Percentiles rank a stretch among this genome's conserved stretches.
Evolutionary conservation across 495 filamentous ascomycete genomes (phyloP).

Genomic region (Aspergillus leporis): DNA sequence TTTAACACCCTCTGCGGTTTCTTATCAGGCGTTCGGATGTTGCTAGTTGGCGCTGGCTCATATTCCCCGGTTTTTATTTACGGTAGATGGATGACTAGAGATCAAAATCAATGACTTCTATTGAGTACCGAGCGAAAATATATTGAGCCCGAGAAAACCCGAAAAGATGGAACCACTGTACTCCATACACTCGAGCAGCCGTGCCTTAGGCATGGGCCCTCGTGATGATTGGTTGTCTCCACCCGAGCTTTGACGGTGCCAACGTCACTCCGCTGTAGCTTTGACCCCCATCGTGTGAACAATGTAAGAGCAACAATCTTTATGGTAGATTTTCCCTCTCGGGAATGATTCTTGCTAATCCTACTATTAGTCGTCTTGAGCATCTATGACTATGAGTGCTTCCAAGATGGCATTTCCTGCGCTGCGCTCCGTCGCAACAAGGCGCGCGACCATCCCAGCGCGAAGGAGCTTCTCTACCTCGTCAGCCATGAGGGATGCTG

Average conservation of each 20-base stretch:
- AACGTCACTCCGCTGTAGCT: slow-evolving; percentile 33
- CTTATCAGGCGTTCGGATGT: background rate
- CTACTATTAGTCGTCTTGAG: background rate
- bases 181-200: too few relatives aligned
- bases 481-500: slow-evolving; percentile 33
- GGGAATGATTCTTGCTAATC: slow-evolving; percentile 11
- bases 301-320: slow-evolving; percentile 6
- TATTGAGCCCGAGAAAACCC: too few relatives aligned
- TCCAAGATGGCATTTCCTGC: slow-evolving; percentile 24
- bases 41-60: background rate
- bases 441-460: slow-evolving; percentile 22
- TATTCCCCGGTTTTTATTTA: background rate
- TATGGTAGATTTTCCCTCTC: background rate
- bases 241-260: slow-evolving; percentile 24
- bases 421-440: slow-evolving; percentile 28
- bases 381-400: slow-evolving; percentile 27
- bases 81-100: background rate
- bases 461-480: slow-evolving; percentile 38
- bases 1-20: background rate
- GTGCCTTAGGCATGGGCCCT: slow-evolving; percentile 3
- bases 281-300: background rate
- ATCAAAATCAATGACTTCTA: background rate
- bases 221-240: slow-evolving; percentile 16
- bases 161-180: too few relatives aligned
- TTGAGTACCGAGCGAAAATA: too few relatives aligned